These are phyloP conservation scores for Holtermannia corniformis DNA, from an alignment of 768 basidiomycete species.

Conservation along the genomic window DNA sequence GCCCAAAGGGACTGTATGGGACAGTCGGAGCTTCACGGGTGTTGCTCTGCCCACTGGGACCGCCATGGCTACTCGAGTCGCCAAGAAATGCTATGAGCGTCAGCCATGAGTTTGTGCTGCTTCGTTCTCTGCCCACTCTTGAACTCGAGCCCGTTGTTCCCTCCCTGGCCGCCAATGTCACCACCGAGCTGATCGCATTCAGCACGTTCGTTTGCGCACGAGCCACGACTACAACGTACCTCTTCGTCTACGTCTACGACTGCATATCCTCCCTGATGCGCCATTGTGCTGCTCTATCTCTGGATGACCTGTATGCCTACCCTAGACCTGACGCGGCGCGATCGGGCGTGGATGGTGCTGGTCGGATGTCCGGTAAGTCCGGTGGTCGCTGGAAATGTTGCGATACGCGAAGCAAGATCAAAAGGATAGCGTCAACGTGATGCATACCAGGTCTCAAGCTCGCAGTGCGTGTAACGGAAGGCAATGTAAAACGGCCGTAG, in stretches of 20 bases:
- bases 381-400: too few relatives aligned
- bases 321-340: too few relatives aligned
- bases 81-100: conserved; percentile 14
- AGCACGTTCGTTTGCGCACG: neutral
- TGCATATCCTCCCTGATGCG: conserved; percentile 32
- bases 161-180: conserved; percentile 12
- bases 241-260: conserved; percentile 40
- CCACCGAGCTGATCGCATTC: conserved; percentile 8
- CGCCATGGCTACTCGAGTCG: conserved; percentile 8
- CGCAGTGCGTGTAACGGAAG: too few relatives aligned
- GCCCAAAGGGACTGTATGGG: conserved; percentile 34
- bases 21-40: conserved; percentile 13
- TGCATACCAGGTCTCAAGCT: too few relatives aligned
- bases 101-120: neutral
- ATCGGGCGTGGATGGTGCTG: too few relatives aligned
- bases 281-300: conserved; percentile 17
- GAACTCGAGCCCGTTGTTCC: conserved; percentile 25
- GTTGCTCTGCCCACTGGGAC: conserved; percentile 5
- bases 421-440: too few relatives aligned
- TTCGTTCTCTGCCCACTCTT: conserved; percentile 20
- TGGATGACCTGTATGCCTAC: too few relatives aligned
- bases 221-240: conserved; percentile 10
- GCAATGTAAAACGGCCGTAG: too few relatives aligned
- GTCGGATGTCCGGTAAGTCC: too few relatives aligned
- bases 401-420: too few relatives aligned